phyloP scores from a whole-genome alignment of 192 early-diverging fungal genomes.

The Coemansia sp. region DNA sequence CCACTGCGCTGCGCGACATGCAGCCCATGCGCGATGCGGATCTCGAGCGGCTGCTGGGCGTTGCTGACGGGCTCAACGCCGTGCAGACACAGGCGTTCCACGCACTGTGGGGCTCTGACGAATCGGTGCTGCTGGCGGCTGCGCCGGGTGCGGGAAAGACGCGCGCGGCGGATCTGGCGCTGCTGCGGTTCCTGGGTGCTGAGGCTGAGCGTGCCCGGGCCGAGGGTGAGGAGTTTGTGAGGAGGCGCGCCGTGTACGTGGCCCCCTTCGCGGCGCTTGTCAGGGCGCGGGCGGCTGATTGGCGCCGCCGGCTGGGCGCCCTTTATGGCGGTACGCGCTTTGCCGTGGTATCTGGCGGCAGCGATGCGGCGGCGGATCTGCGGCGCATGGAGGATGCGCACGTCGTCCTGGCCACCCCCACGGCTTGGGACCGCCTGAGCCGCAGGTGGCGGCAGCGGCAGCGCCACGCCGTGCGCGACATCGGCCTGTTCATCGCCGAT shows the following conservation, averaged over 20 bases:
- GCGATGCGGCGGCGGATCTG: conserved; percentile 87
- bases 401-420: conserved; percentile 85
- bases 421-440: conserved; percentile 93
- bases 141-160: conserved; percentile 96
- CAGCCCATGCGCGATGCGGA: conserved; percentile 77
- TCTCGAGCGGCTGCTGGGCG: conserved; percentile 57
- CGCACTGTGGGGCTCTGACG: conserved; percentile 81
- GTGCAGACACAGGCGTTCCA: conserved; percentile 97
- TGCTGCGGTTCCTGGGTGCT: conserved; percentile 80
- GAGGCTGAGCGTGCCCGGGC: conserved; percentile 26
- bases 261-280: conserved; percentile 88
- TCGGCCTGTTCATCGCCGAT: conserved; percentile 89
- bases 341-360: conserved; percentile 72
- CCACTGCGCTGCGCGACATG: conserved; percentile 92
- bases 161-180: conserved; percentile 91
- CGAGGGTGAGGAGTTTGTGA: conserved; percentile 31
- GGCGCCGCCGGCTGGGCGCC: conserved; percentile 76
- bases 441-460: conserved; percentile 95
- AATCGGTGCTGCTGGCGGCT: conserved; percentile 90
- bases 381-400: conserved; percentile 90
- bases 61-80: conserved; percentile 69
- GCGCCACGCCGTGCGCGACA: conserved; percentile 86
- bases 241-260: conserved; percentile 81
- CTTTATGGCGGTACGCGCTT: conserved; percentile 88
- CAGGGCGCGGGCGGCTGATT: conserved; percentile 72